Evolutionary conservation across 2,329 filamentous ascomycete genomes (phyloP).

Genomic region (Ophiostoma ips): DNA sequence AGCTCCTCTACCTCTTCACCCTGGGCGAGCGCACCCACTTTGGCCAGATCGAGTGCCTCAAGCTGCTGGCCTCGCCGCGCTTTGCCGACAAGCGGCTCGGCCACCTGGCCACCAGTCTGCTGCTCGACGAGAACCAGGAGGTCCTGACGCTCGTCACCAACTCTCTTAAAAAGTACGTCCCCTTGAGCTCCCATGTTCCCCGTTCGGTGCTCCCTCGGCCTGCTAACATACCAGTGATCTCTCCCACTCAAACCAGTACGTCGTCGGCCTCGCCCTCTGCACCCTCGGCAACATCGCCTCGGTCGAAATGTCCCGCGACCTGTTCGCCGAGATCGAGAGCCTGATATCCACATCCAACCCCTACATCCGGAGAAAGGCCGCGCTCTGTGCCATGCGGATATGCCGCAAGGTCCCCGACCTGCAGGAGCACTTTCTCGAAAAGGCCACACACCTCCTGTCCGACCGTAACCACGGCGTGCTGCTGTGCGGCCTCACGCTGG

Average conservation of each 20-base stretch:
- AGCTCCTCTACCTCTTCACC: slow-evolving; percentile 95
- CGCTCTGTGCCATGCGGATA: slow-evolving; percentile 97
- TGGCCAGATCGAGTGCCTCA: slow-evolving; percentile 97
- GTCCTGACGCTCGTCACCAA: slow-evolving; percentile 95
- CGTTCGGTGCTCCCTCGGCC: background rate
- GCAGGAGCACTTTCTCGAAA: slow-evolving; percentile 93
- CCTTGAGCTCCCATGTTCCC: too few relatives aligned
- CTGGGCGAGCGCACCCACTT: slow-evolving; percentile 96
- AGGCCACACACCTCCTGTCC: slow-evolving; percentile 72
- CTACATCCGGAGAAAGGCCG: slow-evolving; percentile 95
- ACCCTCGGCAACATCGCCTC: slow-evolving; percentile 97
- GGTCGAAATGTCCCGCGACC: slow-evolving; percentile 92
- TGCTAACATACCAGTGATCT: slow-evolving; percentile 56
- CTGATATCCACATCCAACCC: slow-evolving; percentile 87
- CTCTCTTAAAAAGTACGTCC: slow-evolving; percentile 76
- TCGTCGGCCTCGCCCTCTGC: slow-evolving; percentile 89
- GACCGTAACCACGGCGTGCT: slow-evolving; percentile 95
- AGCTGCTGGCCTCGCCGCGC: slow-evolving; percentile 86
- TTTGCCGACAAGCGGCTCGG: slow-evolving; percentile 96
- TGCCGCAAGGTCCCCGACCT: slow-evolving; percentile 95
- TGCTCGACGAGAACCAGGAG: slow-evolving; percentile 97
- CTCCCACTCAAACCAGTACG: slow-evolving; percentile 95
- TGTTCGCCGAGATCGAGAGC: slow-evolving; percentile 91
- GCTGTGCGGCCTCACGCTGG: slow-evolving; percentile 80
- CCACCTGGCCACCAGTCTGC: slow-evolving; percentile 87